phyloP scores from a whole-genome alignment of 495 filamentous ascomycete species.

The Aspergillus saccharolyticus region DNA sequence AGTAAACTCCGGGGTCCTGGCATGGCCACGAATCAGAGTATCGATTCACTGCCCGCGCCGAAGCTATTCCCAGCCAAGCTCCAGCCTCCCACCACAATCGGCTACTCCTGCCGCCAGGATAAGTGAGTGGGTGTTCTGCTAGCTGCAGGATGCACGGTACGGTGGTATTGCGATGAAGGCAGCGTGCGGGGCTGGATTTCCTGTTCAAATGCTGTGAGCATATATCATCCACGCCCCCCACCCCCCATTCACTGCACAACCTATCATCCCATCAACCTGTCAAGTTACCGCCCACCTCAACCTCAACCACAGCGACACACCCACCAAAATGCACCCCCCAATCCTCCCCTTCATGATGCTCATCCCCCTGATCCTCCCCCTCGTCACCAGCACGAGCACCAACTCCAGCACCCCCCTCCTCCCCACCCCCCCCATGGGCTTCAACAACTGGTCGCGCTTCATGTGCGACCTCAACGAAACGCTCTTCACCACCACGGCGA shows the following conservation, averaged over 20 bases:
- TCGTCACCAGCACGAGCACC: constrained; percentile 17
- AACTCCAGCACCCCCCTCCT: constrained; percentile 21
- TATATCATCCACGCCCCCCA: neutral
- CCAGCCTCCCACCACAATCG: neutral
- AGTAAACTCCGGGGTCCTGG: neutral
- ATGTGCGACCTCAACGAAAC: constrained; percentile 40
- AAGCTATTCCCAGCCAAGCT: neutral
- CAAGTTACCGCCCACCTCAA: neutral
- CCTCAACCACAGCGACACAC: too few species aligned
- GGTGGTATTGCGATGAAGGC: neutral
- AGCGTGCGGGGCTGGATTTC: neutral
- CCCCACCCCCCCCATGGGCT: constrained; percentile 40
- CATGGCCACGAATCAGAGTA: neutral
- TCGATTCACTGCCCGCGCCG: neutral
- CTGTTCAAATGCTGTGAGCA: neutral
- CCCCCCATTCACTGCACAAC: neutral
- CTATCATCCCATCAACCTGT: neutral
- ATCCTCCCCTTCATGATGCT: too few species aligned
- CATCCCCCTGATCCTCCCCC: neutral
- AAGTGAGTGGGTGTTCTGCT: neutral
- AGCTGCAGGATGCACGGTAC: neutral
- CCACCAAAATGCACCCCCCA: neutral
- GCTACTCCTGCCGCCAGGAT: neutral
- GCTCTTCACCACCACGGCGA: constrained; percentile 35
- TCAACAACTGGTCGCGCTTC: constrained; percentile 43